These are phyloP conservation scores for Teratosphaeriaceae sp. DNA, from an alignment of 2,329 filamentous ascomycete genomes.

Conservation along the genomic window DNA sequence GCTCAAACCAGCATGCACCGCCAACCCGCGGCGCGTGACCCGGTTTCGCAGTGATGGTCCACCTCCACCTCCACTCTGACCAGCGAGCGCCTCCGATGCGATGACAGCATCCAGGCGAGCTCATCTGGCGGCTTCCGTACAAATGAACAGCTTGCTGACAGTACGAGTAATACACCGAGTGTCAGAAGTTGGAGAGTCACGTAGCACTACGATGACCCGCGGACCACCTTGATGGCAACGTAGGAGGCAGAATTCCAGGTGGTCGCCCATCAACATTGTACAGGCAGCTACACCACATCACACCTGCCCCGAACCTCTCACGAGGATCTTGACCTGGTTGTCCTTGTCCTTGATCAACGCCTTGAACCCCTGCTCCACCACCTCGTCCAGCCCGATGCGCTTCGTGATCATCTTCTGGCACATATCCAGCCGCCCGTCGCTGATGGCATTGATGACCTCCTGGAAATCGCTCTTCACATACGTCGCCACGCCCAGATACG, in stretches of 20 bases:
- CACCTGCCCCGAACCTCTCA: constrained; percentile 24
- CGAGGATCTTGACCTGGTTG: constrained; percentile 44
- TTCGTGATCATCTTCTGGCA: constrained; percentile 45
- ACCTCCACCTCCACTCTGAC: too few species aligned
- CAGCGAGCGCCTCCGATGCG: too few species aligned
- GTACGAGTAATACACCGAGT: too few species aligned
- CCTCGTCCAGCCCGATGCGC: constrained; percentile 39
- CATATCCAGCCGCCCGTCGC: constrained; percentile 35
- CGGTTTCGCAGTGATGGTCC: too few species aligned
- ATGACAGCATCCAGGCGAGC: too few species aligned
- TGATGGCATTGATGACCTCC: constrained; percentile 41
- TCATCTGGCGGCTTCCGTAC: too few species aligned
- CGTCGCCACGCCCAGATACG: constrained; percentile 47
- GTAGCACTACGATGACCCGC: background rate
- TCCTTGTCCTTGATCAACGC: constrained; percentile 43
- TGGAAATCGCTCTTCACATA: constrained; percentile 48
- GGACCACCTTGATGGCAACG: background rate
- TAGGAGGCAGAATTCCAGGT: too few species aligned
- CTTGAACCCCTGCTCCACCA: constrained; percentile 43
- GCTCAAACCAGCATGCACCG: too few species aligned
- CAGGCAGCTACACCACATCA: constrained; percentile 4
- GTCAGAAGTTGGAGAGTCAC: background rate
- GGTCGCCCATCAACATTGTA: background rate
- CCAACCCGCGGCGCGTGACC: too few species aligned
- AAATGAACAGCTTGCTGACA: too few species aligned